Evolutionary conservation across 257 asterid genomes (phyloP).

Genomic region (Hygrophila difformis): DNA sequence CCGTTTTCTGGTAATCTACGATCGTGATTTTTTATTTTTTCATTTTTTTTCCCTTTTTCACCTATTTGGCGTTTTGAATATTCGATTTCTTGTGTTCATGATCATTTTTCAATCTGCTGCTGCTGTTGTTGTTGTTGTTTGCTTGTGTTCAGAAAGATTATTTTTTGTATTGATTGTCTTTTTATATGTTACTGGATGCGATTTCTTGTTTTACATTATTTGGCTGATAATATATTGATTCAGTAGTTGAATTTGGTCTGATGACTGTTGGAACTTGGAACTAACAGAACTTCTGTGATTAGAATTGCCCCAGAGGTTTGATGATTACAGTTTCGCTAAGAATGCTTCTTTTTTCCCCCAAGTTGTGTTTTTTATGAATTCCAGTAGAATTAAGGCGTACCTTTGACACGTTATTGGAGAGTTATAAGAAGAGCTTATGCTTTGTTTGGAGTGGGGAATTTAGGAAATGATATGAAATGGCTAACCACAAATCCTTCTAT

Average conservation of each 20-base stretch:
- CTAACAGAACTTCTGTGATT: background rate
- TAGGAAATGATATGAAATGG: too few species aligned
- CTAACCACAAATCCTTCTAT: too few species aligned
- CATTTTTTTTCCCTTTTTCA: background rate
- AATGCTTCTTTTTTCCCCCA: background rate
- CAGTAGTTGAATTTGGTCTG: too few species aligned
- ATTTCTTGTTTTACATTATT: background rate
- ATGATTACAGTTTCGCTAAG: too few species aligned
- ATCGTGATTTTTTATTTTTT: too few species aligned
- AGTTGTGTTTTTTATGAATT: background rate
- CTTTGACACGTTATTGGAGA: too few species aligned
- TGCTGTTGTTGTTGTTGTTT: background rate
- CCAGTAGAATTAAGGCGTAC: slow-evolving; percentile 4
- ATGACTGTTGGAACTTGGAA: too few species aligned
- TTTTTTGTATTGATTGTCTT: background rate
- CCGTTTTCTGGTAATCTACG: slow-evolving; percentile 46
- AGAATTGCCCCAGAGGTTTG: background rate
- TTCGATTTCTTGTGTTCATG: background rate
- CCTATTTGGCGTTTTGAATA: background rate
- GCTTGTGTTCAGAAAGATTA: background rate
- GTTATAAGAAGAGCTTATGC: too few species aligned
- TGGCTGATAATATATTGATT: too few species aligned
- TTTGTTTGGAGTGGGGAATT: too few species aligned
- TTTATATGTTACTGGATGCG: background rate
- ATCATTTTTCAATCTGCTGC: background rate